Evolutionary conservation across 2,329 filamentous ascomycete genomes (phyloP).

Genomic region (Aspergillus tanneri): DNA sequence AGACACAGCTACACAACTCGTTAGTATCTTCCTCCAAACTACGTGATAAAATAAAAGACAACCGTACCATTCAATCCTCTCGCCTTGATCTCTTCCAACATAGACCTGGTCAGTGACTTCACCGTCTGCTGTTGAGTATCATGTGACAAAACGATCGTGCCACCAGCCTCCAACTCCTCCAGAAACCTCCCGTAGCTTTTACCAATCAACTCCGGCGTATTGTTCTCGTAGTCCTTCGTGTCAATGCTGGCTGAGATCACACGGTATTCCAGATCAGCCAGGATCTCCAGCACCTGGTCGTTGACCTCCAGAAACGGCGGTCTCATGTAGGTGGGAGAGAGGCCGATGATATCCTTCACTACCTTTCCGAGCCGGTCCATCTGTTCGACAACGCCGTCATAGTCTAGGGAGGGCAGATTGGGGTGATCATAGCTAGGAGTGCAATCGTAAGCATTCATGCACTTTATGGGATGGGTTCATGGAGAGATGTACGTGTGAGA

Average conservation of each 20-base stretch:
- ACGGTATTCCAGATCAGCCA: slow-evolving; percentile 48
- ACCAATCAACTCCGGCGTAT: slow-evolving; percentile 30
- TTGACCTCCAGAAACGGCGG: slow-evolving; percentile 45
- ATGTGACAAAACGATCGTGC: slow-evolving; percentile 37
- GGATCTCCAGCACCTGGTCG: slow-evolving; percentile 31
- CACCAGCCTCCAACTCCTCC: slow-evolving; percentile 32
- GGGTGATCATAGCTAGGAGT: slow-evolving; percentile 40
- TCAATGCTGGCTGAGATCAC: slow-evolving; percentile 45
- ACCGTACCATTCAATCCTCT: slow-evolving; percentile 42
- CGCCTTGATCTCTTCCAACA: slow-evolving; percentile 38
- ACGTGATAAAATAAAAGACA: not conserved
- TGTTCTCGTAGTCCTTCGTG: slow-evolving; percentile 45
- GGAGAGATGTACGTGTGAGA: slow-evolving; percentile 45
- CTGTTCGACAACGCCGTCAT: slow-evolving; percentile 34
- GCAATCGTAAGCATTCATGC: not conserved
- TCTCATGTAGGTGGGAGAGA: slow-evolving; percentile 50
- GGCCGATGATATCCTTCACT: slow-evolving; percentile 43
- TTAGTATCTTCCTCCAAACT: slow-evolving; percentile 1
- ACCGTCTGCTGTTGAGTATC: slow-evolving; percentile 42
- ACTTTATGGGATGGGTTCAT: not conserved
- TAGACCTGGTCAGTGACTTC: slow-evolving; percentile 29
- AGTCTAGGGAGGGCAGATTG: slow-evolving; percentile 37
- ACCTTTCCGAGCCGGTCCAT: slow-evolving; percentile 45
- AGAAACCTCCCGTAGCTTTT: slow-evolving; percentile 34
- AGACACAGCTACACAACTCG: slow-evolving; percentile 45